Base-by-base conservation (phyloP, 75 land plant genomes). In the Cryptomeria japonica region DNA sequence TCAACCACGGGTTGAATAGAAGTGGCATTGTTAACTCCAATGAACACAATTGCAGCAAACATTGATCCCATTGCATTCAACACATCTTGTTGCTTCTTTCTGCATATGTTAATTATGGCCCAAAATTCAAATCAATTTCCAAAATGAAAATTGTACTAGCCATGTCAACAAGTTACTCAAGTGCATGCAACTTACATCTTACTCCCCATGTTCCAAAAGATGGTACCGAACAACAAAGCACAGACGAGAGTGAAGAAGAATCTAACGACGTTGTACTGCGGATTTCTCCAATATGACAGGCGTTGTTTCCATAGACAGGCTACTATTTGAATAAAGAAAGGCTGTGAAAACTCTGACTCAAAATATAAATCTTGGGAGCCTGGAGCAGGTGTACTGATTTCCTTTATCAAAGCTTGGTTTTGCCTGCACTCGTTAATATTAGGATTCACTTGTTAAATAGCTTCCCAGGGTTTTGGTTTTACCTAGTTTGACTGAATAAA, bases 221-320 rank as follows among this genome's bases (percentile, higher is more conserved):
- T 86, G 51, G 90, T 18, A 2, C 93, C 93, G 68, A 90, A 87
- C 5, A 90, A 15, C 38, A 91, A 46, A 13, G 85, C 89, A 34
- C 84, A 10, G 2, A 89, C 85, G 3, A 86, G 73, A 31, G 98
- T 94, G 89, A 92, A 86, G 86, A 95, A 86, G 70, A 95, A 87
- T 31, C 98, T 90, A 47, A 95, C 90, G 18, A 85, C 92, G 79
- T 95, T 95, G 90, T 96, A 96, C 46, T 80, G 85, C 5, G 96
- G 93, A 75, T 95, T 94, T 32, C 94, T 92, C 98, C 98, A 96
- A 82, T 95, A 95, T 1, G 97, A 94, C 88, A 91, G 80, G 83
- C 90, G 87, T 79, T 95, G 95, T 86, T 94, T 94, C 95, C 94
- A 94, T 2, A 88, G 79, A 55, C 90, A 90, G 2, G 94, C 95